Base-by-base conservation (phyloP, 441 rosid species). In the Pelargonium citronellum region DNA sequence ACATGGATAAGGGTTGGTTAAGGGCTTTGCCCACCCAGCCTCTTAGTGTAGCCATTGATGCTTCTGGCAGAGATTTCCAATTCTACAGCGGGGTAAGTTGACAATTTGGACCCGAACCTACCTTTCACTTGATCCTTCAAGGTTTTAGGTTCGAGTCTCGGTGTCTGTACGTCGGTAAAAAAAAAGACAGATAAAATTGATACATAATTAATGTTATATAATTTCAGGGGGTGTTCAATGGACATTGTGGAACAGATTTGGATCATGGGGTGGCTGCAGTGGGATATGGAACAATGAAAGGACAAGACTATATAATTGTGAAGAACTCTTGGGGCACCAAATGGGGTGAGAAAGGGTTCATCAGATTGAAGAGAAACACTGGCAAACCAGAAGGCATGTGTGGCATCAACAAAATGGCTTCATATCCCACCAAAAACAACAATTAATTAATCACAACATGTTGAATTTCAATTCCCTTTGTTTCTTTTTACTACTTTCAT, bases 261-360 rank as follows among this genome's bases (percentile, higher is more conserved):
- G 90, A 95, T 71, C 99, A 90, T 11, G 98, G 97, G 57, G 99
- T 95, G 49, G 83, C 96, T 47, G 98, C 97, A 0, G 91, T 95
- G 27, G 99, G 98, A 34, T 95, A 92, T n/a, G 98, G 95, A 67
- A 76, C 99, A 66, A 69, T 75, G 13, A 94, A 82, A 69, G 94
- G 88, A 34, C 22, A 71, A 16, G 96, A 92, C 71, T 92, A 87
- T 75, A 78, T 91, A 16, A 85, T 85, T 19, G 95, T 94, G 60
- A 94, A 86, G 84, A 94, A 94, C 78, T 94, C 97, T 0, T 92
- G 97, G 97, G 97, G 98, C 71, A 64, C 87, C 8, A 85, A 82
- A 72, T 94, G 97, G 96, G 98, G 98, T 66, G 96, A 94, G 77
- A 89, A 85, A 71, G 99, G 99, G 0, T 94, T 60, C 64, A 87